Conservation (phyloP, 208 protist genomes). For the Trypanosoma boissoni region DNA sequence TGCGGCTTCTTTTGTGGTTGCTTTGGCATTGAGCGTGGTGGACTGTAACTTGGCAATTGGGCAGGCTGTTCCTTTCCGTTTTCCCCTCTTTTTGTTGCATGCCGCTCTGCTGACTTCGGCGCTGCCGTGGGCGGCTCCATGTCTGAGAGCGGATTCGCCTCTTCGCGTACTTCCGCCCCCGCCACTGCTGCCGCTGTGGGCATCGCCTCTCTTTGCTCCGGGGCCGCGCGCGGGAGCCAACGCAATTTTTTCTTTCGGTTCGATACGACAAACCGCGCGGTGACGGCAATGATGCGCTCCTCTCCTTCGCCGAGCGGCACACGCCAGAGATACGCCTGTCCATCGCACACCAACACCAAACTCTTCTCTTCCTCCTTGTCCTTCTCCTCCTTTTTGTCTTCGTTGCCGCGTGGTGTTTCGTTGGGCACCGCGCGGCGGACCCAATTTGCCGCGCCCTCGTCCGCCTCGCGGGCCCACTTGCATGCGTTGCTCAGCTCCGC, state of each 20-base stretch:
- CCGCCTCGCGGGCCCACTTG: slow-evolving; percentile 44
- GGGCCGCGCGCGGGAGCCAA: background rate
- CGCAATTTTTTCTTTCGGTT: slow-evolving; percentile 31
- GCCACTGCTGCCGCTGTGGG: background rate
- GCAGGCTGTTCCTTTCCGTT: no score
- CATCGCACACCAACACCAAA: slow-evolving; percentile 42
- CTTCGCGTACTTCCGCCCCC: no score
- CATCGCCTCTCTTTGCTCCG: background rate
- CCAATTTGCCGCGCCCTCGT: slow-evolving; percentile 36
- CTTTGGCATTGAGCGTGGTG: no score
- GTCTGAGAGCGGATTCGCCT: no score
- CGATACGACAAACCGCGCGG: slow-evolving; percentile 45
- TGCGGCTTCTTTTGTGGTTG: no score
- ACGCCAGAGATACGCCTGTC: slow-evolving; percentile 50
- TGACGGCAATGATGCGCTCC: slow-evolving; percentile 45
- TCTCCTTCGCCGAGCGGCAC: slow-evolving; percentile 26
- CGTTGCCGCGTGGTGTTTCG: background rate
- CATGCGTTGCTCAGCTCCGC: slow-evolving; percentile 52
- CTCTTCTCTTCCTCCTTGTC: background rate
- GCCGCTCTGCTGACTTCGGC: no score
- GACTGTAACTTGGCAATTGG: no score
- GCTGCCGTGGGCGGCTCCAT: no score
- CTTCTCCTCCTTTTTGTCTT: background rate
- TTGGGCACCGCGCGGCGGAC: slow-evolving; percentile 26
- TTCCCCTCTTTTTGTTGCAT: no score